Conservation (phyloP, 2,329 filamentous ascomycete genomes). For the Arthrobotrys sinensis region DNA sequence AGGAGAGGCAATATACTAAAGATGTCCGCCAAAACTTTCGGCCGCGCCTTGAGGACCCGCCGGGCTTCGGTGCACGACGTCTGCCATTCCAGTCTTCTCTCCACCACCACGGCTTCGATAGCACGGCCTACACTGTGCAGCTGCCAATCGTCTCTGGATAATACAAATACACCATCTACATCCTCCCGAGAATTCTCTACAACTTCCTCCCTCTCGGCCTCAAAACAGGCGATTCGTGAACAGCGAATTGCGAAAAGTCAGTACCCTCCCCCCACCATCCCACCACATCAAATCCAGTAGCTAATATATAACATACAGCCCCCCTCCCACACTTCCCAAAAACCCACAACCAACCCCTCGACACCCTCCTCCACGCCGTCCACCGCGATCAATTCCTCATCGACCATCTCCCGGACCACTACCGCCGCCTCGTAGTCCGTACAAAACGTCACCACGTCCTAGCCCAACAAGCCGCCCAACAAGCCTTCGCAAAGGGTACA, state of each 20-base stretch:
- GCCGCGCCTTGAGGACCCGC: constrained; percentile 39
- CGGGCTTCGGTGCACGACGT: constrained; percentile 44
- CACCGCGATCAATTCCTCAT: constrained; percentile 76
- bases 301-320: constrained; percentile 39
- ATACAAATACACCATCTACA: neutral
- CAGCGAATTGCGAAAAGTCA: constrained; percentile 28
- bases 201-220: constrained; percentile 34
- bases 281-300: constrained; percentile 8
- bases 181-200: constrained; percentile 40
- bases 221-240: constrained; percentile 54
- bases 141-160: constrained; percentile 7
- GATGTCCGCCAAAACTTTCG: constrained; percentile 48
- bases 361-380: constrained; percentile 72
- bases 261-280: neutral
- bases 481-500: constrained; percentile 53
- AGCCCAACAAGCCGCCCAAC: constrained; percentile 58
- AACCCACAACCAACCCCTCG: constrained; percentile 73
- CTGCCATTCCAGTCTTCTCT: constrained; percentile 34
- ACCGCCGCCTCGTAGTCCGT: constrained; percentile 73
- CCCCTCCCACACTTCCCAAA: constrained; percentile 69
- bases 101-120: constrained; percentile 6
- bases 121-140: neutral
- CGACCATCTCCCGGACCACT: constrained; percentile 72
- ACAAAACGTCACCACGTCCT: constrained; percentile 67
- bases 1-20: neutral